phyloP scores from a whole-genome alignment of 163 green algal genomes.

The Prototheca cutis region DNA sequence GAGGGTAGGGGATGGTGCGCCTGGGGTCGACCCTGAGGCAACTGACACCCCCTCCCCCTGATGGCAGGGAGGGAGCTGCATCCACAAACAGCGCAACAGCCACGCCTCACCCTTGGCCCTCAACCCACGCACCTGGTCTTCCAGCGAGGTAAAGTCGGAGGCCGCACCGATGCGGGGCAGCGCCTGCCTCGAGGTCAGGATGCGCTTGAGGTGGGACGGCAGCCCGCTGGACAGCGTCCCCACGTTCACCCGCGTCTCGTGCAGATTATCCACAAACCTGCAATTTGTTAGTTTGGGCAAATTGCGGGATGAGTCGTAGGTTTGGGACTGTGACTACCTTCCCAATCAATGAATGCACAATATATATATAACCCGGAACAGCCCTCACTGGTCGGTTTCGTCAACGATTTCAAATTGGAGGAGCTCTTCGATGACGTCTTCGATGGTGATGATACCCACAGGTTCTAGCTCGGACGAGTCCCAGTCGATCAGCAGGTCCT shows the following conservation, averaged over 20 bases:
- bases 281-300: too few species aligned
- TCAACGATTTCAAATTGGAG: slow-evolving; percentile 77
- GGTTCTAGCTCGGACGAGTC: slow-evolving; percentile 18
- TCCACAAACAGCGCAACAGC: too few species aligned
- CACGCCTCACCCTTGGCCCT: too few species aligned
- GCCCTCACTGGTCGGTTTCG: slow-evolving; percentile 58
- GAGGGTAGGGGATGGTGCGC: too few species aligned
- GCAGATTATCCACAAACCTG: slow-evolving; percentile 32
- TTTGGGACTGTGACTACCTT: neutral
- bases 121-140: too few species aligned
- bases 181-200: slow-evolving; percentile 15
- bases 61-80: too few species aligned
- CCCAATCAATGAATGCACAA: neutral
- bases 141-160: slow-evolving; percentile 2
- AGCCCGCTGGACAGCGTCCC: slow-evolving; percentile 36
- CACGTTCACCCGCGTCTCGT: slow-evolving; percentile 37
- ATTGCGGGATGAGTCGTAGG: too few species aligned
- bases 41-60: too few species aligned
- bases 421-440: slow-evolving; percentile 76
- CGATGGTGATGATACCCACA: slow-evolving; percentile 79
- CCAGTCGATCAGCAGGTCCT: neutral
- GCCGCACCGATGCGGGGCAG: slow-evolving; percentile 20
- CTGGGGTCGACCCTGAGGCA: too few species aligned
- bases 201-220: slow-evolving; percentile 42
- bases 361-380: neutral